Evolutionary conservation across 1,284 basidiomycete genomes (phyloP), one percentile per base, ranked within the genome.

Genomic region (Rhodotorula sp.): DNA sequence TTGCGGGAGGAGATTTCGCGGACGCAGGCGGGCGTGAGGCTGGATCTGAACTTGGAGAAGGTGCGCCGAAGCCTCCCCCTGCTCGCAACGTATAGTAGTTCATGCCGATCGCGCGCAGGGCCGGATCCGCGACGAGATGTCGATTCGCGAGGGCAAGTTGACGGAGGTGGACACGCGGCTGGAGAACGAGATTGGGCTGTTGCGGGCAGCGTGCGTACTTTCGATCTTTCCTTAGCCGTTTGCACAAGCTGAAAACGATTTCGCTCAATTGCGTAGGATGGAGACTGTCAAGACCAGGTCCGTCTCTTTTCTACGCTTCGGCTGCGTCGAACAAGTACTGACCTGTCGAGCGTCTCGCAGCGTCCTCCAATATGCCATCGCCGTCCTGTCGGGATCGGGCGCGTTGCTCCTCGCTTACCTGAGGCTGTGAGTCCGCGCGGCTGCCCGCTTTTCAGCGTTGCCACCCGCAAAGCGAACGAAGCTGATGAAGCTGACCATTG

Each of bases 91-190:
- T 50, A 20, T 22, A 20, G 40, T 44, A 30, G 58, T 15, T 16
- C 26, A 22, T 26, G n/a, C 24, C 18, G 13, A 40, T 8, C 0
- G 24, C 48, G 31, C n/a, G 16, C 59, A 60, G 59, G 83, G 92
- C 7, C 85, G 95, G 52, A 92, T 98, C 83, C 83, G 96, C 54
- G 94, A 99, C 78, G 94, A 99, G 83, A 89, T 88, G 69, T 89
- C 88, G 67, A 88, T 89, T 56, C 93, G 98, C 78, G 94, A 96
- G 77, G 84, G 96, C 71, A 98, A 98, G 86, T 92, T 99, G 80
- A 94, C 94, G 81, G 96, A 99, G 80, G 94, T 98, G 20, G 95
- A 99, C 77, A 98, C 95, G 3, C 83, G 93, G 76, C 98, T 99
- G 77, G 95, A 99, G 82, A 90, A 91, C 78, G 95, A 98, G 82